Percentiles rank a stretch among this genome's conserved stretches.
These are phyloP conservation scores for Paecilomyces formosus DNA, from an alignment of 2,329 filamentous ascomycete species.

Conservation along the genomic window DNA sequence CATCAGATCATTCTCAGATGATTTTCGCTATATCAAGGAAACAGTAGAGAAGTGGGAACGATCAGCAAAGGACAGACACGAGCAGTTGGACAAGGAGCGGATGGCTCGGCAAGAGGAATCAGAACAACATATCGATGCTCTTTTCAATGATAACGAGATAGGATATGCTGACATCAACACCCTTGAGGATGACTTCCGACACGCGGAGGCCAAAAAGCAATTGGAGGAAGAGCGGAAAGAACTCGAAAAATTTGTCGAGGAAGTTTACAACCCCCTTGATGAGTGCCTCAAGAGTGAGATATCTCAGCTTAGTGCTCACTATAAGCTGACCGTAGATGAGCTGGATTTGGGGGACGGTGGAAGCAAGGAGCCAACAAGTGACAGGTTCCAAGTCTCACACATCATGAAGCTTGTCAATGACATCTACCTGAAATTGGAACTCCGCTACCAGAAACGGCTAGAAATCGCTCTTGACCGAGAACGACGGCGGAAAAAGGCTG, in stretches of 20 bases:
- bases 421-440: constrained; percentile 42
- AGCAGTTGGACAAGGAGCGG: constrained; percentile 42
- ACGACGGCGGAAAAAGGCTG: constrained; percentile 47
- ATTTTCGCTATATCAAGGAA: constrained; percentile 38
- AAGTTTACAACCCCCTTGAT: constrained; percentile 46
- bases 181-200: constrained; percentile 49
- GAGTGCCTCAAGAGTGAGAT: constrained; percentile 44
- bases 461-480: constrained; percentile 47
- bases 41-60: constrained; percentile 40
- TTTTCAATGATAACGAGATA: constrained; percentile 51
- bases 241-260: constrained; percentile 42
- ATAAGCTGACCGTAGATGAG: constrained; percentile 35
- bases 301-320: constrained; percentile 39
- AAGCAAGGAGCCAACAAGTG: constrained; percentile 19
- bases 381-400: constrained; percentile 30
- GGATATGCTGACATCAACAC: constrained; percentile 50
- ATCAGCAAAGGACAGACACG: constrained; percentile 35
- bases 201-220: constrained; percentile 43
- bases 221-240: constrained; percentile 48
- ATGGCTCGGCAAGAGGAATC: constrained; percentile 44
- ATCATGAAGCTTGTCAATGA: constrained; percentile 40
- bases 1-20: constrained; percentile 28
- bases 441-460: constrained; percentile 42
- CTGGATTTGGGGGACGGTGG: constrained; percentile 33
- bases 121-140: constrained; percentile 44